Base-by-base conservation (phyloP, 306 rosid genomes). In the Cucumis sativus region DNA sequence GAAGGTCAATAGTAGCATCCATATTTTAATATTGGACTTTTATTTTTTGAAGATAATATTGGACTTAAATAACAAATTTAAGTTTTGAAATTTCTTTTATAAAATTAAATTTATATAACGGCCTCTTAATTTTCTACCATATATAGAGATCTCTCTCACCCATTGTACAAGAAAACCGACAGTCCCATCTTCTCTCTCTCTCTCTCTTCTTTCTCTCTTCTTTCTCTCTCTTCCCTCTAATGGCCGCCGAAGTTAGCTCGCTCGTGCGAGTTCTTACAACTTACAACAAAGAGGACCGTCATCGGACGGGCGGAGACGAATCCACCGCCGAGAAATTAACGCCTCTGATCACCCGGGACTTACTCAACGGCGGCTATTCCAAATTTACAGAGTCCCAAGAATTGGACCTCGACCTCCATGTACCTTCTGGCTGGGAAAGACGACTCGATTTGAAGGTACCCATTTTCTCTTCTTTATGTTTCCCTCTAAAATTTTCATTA, bases 381-480 rank as follows among this genome's bases (percentile, higher is more conserved):
- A 79, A 83, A 59, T 61, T 81, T 4, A 69, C 80, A 74, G 97
- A 96, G 37, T 84, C 96, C 41, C 96, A 88, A 82, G 98, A 96
- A 85, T 82, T 96, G 83, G 99, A 92, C 96, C 99, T 96, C 79
- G 99, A 96, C 37, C 84, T 91, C 59, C 96, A 92, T 87, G 98
- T 96, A 25, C 99, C 99, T 6, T 83, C 2, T 81, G 99, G 98
- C 74, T 96, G 97, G 93, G 99, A 92, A 60, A 96, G 87, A 78
- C 89, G 92, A 17, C 84, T 96, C 28, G 99, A 96, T 88, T 89
- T 96, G 72, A 89, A 96, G 99, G 99, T 95, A 64, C 6, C 70
- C 72, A 63, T 75, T 70, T 47, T 54, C 78, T 78, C 58, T 79
- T 82, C 80, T 63, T 68, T n/a, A 0, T 10, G 37, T 30, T 14